Evolutionary conservation across 768 basidiomycete genomes (phyloP).

Genomic region (Porphyrellus cyaneotinctus): DNA sequence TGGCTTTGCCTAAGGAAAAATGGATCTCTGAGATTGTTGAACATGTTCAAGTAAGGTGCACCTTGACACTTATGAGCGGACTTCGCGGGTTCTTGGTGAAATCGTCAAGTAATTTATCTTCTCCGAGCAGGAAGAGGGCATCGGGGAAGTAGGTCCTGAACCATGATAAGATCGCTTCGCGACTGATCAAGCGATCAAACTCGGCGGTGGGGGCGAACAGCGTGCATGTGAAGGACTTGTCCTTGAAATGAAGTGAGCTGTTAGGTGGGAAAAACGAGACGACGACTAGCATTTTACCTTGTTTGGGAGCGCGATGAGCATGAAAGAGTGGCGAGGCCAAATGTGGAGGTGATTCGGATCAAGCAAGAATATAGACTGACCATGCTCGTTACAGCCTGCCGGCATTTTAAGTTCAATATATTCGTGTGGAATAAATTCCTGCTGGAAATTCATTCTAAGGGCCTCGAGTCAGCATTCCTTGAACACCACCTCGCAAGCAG

Average conservation of each 20-base stretch:
- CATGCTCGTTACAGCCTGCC: slow-evolving; percentile 59
- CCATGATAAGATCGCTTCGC: slow-evolving; percentile 61
- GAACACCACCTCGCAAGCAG: slow-evolving; percentile 6
- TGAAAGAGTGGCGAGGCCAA: slow-evolving; percentile 98
- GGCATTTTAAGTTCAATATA: slow-evolving; percentile 97
- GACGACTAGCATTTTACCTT: slow-evolving; percentile 53
- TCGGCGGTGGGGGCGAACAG: slow-evolving; percentile 83
- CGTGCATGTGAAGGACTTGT: slow-evolving; percentile 96
- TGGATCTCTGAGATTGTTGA: slow-evolving; percentile 19
- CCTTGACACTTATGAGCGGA: slow-evolving; percentile 90
- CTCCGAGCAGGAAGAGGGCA: slow-evolving; percentile 81
- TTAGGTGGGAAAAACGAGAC: slow-evolving; percentile 26
- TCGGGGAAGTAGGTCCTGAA: slow-evolving; percentile 85
- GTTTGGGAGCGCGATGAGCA: slow-evolving; percentile 98
- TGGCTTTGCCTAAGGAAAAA: slow-evolving; percentile 59
- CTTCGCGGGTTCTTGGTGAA: slow-evolving; percentile 84
- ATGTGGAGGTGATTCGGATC: slow-evolving; percentile 97
- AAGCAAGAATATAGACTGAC: slow-evolving; percentile 69
- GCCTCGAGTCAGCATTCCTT: slow-evolving; percentile 16
- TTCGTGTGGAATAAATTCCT: slow-evolving; percentile 93
- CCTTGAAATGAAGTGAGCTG: slow-evolving; percentile 47
- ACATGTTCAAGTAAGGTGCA: slow-evolving; percentile 37
- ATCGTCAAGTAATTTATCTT: slow-evolving; percentile 68
- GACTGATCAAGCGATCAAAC: slow-evolving; percentile 61
- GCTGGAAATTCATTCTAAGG: slow-evolving; percentile 88